Conservation (phyloP, 139 green algal genomes). For the Yamagishiella unicocca region DNA sequence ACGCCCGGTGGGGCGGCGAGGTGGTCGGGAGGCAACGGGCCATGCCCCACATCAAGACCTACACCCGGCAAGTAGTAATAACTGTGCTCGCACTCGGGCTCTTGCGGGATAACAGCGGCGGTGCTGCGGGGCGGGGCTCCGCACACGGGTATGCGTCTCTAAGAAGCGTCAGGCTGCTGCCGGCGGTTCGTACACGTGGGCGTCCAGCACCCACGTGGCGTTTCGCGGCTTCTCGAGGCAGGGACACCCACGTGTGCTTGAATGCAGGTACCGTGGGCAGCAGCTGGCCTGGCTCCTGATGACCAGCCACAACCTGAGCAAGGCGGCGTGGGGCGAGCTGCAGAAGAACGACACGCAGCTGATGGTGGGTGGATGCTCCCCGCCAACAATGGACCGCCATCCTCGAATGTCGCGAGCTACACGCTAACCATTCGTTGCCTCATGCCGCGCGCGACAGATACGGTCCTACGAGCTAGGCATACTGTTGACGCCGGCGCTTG, state of each 20-base stretch:
- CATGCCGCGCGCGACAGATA: slow-evolving; percentile 49
- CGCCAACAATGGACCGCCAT: too few relatives aligned
- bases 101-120: too few relatives aligned
- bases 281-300: slow-evolving; percentile 80
- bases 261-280: slow-evolving; percentile 35
- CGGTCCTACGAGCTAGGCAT: slow-evolving; percentile 87
- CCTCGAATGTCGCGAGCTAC: too few relatives aligned
- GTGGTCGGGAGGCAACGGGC: slow-evolving; percentile 68
- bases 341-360: slow-evolving; percentile 74
- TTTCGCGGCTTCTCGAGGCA: too few relatives aligned
- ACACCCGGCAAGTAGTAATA: slow-evolving; percentile 32
- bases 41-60: slow-evolving; percentile 91
- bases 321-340: slow-evolving; percentile 88
- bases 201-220: too few relatives aligned
- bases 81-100: too few relatives aligned
- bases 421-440: too few relatives aligned
- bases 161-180: too few relatives aligned
- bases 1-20: slow-evolving; percentile 68
- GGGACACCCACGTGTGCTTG: too few relatives aligned
- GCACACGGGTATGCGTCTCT: too few relatives aligned
- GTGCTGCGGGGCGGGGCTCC: too few relatives aligned
- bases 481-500: slow-evolving; percentile 71
- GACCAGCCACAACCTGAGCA: slow-evolving; percentile 84
- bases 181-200: too few relatives aligned
- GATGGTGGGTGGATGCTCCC: slow-evolving; percentile 54